Base-by-base conservation (phyloP, 2,329 filamentous ascomycete species). In the Aspergillus neotritici region DNA sequence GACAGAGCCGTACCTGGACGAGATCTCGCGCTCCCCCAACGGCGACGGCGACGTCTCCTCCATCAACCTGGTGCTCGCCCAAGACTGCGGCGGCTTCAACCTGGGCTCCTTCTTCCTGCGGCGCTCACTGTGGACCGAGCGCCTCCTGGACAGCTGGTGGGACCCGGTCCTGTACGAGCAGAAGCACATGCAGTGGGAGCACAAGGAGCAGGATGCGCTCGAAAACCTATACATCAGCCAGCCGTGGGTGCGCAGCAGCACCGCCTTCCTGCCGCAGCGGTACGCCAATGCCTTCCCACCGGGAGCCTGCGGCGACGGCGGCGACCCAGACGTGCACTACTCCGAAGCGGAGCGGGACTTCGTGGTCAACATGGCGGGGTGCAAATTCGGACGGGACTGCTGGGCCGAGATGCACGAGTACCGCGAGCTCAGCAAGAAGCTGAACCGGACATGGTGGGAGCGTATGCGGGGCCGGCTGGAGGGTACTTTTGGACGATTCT, bases 401-500 rank as follows among this genome's bases (percentile, higher is more conserved):
- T 97, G 91, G 91, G 84, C 84, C 31, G 93, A 98, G 70, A 96
- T 98, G 82, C 95, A 95, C 71, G 84, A 86, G 64, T 98, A 89
- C 71, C 86, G 90, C 40, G 83, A 95, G 65, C 77, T 94, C 60
- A 94, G 88, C 72, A 91, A 94, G 65, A 83, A 82, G 67, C 77
- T 96, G 49, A 96, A 96, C 72, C 80, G 88, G 40, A 86, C 80
- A 39, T 75, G 71, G 43, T 96, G 88, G 87, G 86, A 94, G 71
- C 78, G 74, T 53, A 70, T 70, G 40, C 64, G 64, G 41, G 65
- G 68, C 38, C 43, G 40, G 7, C 15, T 61, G 9, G 37, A 38
- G 12, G 55, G 44, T 9, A 21, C 53, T 13, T 60, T 56, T 17
- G 53, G 53, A 13, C 48, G 50, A 42, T 17, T 58, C 5, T 58